Conservation (phyloP, 805 yeast genomes). For the Ogataea nitratoaversa region DNA sequence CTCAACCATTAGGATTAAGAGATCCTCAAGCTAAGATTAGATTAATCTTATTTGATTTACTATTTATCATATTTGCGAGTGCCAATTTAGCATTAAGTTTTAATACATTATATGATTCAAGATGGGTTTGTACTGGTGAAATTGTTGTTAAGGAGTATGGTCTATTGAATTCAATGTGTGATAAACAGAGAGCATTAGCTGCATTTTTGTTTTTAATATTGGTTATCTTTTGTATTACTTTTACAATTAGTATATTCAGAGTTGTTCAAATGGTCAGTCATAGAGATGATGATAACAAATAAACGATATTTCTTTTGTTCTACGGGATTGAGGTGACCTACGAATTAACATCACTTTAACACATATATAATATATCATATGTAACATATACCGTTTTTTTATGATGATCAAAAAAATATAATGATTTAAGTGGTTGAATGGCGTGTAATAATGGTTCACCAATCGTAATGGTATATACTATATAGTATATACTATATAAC, state of each 20-base stretch:
- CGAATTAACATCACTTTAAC: background rate
- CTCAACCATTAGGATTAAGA: constrained; percentile 88
- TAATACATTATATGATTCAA: constrained; percentile 71
- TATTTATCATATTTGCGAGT: constrained; percentile 83
- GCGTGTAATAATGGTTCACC: too few species aligned
- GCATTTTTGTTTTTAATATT: constrained; percentile 73
- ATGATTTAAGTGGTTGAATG: too few species aligned
- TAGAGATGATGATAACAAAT: constrained; percentile 7
- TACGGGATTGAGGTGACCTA: background rate
- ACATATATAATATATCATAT: too few species aligned
- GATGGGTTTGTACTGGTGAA: constrained; percentile 66
- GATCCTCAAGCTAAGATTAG: constrained; percentile 80
- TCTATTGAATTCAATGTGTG: constrained; percentile 52
- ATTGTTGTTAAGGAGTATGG: background rate
- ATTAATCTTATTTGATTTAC: constrained; percentile 72
- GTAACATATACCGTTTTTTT: too few species aligned
- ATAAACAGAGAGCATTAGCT: constrained; percentile 72
- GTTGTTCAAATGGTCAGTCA: constrained; percentile 63
- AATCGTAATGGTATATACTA: too few species aligned
- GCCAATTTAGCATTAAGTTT: constrained; percentile 86
- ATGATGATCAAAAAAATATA: too few species aligned
- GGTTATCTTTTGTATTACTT: constrained; percentile 80
- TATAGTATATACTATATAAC: too few species aligned
- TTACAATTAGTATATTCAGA: constrained; percentile 75
- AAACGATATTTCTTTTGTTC: background rate